Evolutionary conservation across 139 green algal genomes (phyloP), one percentile per base, ranked within the genome.

Genomic region (Haematococcus lacustris): DNA sequence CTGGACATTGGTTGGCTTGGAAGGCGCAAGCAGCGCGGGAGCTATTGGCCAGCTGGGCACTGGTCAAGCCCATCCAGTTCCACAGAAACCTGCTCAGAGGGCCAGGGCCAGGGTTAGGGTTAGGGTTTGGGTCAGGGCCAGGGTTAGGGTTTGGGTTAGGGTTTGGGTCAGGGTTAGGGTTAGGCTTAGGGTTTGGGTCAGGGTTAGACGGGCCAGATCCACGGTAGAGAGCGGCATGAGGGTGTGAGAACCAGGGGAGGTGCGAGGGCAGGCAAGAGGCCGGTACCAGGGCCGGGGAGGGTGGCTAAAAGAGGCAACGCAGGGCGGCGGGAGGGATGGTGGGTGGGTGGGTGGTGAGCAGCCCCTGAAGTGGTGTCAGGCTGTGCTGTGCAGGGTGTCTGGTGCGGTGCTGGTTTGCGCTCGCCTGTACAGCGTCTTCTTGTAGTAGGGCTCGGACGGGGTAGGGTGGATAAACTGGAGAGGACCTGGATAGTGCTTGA

Each of bases 351-450:
- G n/a, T n/a, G n/a, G n/a, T n/a, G 21, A 57, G 21, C 47, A 28
- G 47, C 47, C 47, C 13, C 13, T 57, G 47, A 57, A 13, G 13
- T 57, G 13, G 21, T 28, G 13, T 21, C 21, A 13, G 47, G 43
- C 43, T 28, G 9, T 53, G 43, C 9, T 53, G 43, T 53, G 43
- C 9, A 53, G 9, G 9, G 43, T 53, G 43, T 17, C 17, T 53
- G 43, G 9, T 53, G 43, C 9, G 17, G 13, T 28, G 21, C 13
- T 57, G 13, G 21, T 28, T 13, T 57, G 47, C 47, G 21, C 53
- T 64, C 53, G 21, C 67, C 67, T 61, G 67, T 72, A 72, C 3
- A 63, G 32, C 28, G 67, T 72, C 47, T 72, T 72, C 41, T 72
- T 72, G 47, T 72, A 72, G 67, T 37, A 72, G 1, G 67, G 67